Evolutionary conservation across 176 grass and related monocot genomes (phyloP), one percentile per base, ranked within the genome.

Genomic region (Echinochloa phyllopogon): DNA sequence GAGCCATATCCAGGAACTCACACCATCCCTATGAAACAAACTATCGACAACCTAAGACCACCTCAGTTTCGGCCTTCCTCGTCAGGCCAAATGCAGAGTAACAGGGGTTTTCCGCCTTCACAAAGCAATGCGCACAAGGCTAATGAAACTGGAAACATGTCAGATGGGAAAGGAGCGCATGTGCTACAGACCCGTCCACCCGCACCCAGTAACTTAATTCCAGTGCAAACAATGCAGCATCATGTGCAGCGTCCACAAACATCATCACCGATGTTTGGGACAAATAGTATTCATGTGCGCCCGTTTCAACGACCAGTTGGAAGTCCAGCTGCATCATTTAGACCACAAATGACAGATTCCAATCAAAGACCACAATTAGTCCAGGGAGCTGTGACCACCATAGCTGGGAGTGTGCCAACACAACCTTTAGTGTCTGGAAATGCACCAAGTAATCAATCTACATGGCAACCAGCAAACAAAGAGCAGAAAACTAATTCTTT

Each of bases 241-340:
- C 84, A 88, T 55, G 42, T 89, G 74, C 92, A 92, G 78, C 84
- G 55, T 75, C 86, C 82, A 43, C 90, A 95, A 43, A 59, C 90
- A 86, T 86, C 92, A 79, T 91, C 94, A 66, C 77, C 85, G 40
- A 84, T 89, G 68, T 89, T 88, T 85, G 93, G 87, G 74, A 67
- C 85, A 74, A 90, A 75, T 88, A 90, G 79, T 83, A 84, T 90
- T 67, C 69, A 88, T 84, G n/a, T 87, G 43, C 83, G 73, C 74
- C 62, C 85, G 71, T 90, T 88, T 84, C 79, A 82, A 60, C 74
- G 77, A 60, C 79, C 87, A 86, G 27, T 89, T 88, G 78, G 90
- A 76, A 71, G 80, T 67, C 56, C 84, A 84, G 79, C 62, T 61
- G 61, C 24, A 47, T 47, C 82, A 73, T 79, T 86, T 87, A 92